These are phyloP conservation scores for Yarrowia bubula DNA, from an alignment of 805 yeast genomes.

Conservation along the genomic window DNA sequence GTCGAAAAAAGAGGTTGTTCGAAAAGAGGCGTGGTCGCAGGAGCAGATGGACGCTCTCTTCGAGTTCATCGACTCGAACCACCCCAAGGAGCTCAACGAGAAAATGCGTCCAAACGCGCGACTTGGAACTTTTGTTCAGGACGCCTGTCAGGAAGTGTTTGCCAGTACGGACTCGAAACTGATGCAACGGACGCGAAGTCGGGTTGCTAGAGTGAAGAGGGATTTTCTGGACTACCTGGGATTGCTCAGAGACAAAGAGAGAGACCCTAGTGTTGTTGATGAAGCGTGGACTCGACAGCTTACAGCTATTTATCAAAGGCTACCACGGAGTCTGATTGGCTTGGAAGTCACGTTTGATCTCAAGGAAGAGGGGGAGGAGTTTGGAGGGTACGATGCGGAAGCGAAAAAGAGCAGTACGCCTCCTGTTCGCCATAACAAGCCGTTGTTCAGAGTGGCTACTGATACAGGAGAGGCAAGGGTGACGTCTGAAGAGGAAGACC, in stretches of 20 bases:
- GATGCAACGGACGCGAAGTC: not conserved
- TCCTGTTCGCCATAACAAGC: not conserved
- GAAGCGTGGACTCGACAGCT: not conserved
- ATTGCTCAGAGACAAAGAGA: not conserved
- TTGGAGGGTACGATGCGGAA: not conserved
- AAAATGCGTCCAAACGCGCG: not conserved
- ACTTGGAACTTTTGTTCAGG: not conserved
- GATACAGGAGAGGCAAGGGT: not conserved
- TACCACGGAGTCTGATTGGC: not conserved
- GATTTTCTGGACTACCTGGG: not conserved
- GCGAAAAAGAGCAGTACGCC: not conserved
- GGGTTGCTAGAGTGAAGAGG: not conserved
- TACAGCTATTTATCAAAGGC: not conserved
- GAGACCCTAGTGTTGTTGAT: not conserved
- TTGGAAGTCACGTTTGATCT: conserved; percentile 1
- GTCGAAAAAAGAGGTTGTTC: too few species aligned
- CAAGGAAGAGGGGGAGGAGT: not conserved
- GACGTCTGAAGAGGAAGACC: not conserved
- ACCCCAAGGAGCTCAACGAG: not conserved
- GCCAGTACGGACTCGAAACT: not conserved
- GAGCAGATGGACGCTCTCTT: not conserved
- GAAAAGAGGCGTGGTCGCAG: not conserved
- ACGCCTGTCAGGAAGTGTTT: not conserved
- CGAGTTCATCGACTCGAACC: not conserved
- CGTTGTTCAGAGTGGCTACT: not conserved